Evolutionary conservation across 495 filamentous ascomycete species (phyloP), one percentile per base, ranked within the genome.

Genomic region (Lichina pygmaea): DNA sequence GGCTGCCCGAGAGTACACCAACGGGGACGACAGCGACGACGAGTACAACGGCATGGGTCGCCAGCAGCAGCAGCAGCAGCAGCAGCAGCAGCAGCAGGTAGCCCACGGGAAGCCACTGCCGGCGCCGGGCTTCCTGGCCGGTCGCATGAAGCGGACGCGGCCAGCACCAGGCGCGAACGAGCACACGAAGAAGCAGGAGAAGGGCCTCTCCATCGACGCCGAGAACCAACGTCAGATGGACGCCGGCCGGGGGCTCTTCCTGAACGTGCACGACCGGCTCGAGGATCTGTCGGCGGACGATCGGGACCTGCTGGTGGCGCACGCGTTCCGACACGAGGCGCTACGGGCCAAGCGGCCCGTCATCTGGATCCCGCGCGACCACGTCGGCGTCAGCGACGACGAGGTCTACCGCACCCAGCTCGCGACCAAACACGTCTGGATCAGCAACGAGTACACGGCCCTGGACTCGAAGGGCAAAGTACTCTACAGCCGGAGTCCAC

Each of bases 221-320:
- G 80, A 91, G 62, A 68, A 74, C 11, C 78, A 91, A 60, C 65
- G 68, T 24, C 64, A 60, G 6, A 58, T 63, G 24, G 52, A 64
- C 13, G 70, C 81, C 43, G 81, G 74, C n/a, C 73, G 78, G 44
- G 75, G 81, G 34, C 66, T 95, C 11, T 97, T 85, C 61, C 73
- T 78, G 24, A 80, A 79, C 41, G 80, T 85, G 55, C 70, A 82
- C 51, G 86, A 94, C 50, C 81, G 91, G 60, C 74, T 97, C 43
- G 89, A 95, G 57, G 89, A 95, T 61, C 66, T 97, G 42, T 89
- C 81, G 17, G 82, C 86, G 0, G 81, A 86, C 45, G 84, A 93
- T 59, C 71, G 89, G 50, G 86, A 95, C 54, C 68, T 73, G 50
- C 67, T 95, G 34, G 81, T 93, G 8, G 75, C 77, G 47, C 75